Conservation (phyloP, 495 filamentous ascomycete genomes). For the Glonium stellatum region DNA sequence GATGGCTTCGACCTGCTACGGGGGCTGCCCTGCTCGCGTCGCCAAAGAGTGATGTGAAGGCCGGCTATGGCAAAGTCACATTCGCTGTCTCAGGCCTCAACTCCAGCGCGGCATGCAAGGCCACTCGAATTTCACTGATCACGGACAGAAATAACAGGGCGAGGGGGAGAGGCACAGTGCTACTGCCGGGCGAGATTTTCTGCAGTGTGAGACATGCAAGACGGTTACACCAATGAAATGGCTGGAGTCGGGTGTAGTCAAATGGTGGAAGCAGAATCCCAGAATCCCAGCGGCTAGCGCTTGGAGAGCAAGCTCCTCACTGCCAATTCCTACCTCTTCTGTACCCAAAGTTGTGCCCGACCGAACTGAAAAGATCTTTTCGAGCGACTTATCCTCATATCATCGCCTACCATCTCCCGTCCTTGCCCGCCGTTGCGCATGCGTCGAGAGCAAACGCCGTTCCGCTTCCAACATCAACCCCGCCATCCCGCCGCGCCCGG, state of each 20-base stretch:
- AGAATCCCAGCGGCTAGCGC: constrained; percentile 14
- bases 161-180: constrained; percentile 1
- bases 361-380: neutral
- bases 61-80: neutral
- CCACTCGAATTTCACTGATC: neutral
- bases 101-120: neutral
- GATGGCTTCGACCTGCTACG: neutral
- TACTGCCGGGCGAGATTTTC: neutral
- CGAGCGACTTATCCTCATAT: neutral
- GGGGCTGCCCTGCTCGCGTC: neutral
- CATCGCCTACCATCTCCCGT: neutral
- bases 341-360: neutral
- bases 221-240: constrained; percentile 18
- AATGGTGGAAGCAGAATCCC: constrained; percentile 13
- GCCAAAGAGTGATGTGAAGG: neutral
- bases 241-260: constrained; percentile 6
- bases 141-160: constrained; percentile 24
- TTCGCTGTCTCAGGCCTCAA: neutral
- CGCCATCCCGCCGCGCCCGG: constrained; percentile 12
- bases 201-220: constrained; percentile 21
- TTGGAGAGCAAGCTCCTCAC: constrained; percentile 1
- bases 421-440: neutral
- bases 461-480: constrained; percentile 7
- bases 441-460: neutral
- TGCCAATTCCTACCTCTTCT: constrained; percentile 5